These are phyloP conservation scores for Backusella tarrabulga DNA, from an alignment of 192 early-diverging fungal species.

Conservation along the genomic window DNA sequence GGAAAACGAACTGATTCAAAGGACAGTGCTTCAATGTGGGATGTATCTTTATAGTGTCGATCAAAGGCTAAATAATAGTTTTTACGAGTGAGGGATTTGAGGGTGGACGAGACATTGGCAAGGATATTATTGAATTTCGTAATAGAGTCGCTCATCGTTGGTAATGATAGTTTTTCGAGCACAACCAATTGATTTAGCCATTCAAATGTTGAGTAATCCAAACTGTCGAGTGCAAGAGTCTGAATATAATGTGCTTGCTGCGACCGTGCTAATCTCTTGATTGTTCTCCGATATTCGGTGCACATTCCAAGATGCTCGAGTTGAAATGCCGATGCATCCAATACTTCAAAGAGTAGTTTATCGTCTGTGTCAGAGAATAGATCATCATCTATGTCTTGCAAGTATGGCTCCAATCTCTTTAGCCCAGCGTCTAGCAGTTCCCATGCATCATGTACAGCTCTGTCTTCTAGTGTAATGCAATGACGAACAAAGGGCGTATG, in stretches of 20 bases:
- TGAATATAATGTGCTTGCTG: not conserved
- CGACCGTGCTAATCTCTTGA: not conserved
- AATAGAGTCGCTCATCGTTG: not conserved
- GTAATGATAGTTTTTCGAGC: not conserved
- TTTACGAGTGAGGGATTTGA: not conserved
- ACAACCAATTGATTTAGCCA: not conserved
- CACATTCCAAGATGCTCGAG: not conserved
- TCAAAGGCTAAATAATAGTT: not conserved
- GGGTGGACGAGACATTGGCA: not conserved
- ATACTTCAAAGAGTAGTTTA: not conserved
- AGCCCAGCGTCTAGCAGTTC: no score
- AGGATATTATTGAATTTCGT: not conserved
- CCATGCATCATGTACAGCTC: no score
- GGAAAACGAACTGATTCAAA: not conserved
- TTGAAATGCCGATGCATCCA: not conserved
- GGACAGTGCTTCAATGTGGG: not conserved
- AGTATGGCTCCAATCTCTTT: no score
- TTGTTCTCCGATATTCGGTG: no score
- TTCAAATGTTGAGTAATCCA: not conserved
- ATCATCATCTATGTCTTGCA: no score
- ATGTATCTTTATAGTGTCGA: not conserved
- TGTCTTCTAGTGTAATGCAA: no score
- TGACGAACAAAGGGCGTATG: no score
- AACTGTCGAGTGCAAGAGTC: not conserved
- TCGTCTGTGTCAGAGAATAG: no score